Evolutionary conservation across 73 alveolate species (phyloP).

Genomic region (Symbiodinium natans): DNA sequence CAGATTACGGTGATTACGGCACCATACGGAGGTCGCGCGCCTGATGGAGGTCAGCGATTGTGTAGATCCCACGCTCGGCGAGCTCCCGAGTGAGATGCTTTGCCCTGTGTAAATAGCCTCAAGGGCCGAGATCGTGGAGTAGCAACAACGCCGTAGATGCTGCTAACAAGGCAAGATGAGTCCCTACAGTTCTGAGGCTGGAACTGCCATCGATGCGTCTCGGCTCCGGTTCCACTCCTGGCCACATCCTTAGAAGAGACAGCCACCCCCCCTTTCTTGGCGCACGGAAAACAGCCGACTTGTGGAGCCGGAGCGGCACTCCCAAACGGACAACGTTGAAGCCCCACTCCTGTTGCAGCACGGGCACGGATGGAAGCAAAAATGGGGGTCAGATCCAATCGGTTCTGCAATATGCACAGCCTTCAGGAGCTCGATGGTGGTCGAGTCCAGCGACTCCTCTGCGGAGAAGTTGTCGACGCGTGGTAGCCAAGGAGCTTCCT

Average conservation of each 20-base stretch:
- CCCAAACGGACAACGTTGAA: slow-evolving; percentile 86
- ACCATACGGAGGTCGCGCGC: too few relatives aligned
- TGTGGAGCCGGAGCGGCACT: slow-evolving; percentile 8
- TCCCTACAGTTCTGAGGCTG: neutral
- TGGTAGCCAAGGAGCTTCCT: slow-evolving; percentile 70
- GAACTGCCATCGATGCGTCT: slow-evolving; percentile 7
- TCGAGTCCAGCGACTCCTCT: slow-evolving; percentile 46
- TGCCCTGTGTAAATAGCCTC: slow-evolving; percentile 37
- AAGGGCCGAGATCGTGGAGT: neutral
- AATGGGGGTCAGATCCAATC: too few relatives aligned
- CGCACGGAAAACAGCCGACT: too few relatives aligned
- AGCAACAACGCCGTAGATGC: neutral
- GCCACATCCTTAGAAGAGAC: slow-evolving; percentile 34
- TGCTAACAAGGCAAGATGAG: neutral
- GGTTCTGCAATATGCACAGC: too few relatives aligned
- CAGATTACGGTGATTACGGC: too few relatives aligned
- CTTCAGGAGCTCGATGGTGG: slow-evolving; percentile 49
- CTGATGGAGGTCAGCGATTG: slow-evolving; percentile 72
- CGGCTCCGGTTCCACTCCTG: slow-evolving; percentile 77
- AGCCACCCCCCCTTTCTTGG: neutral
- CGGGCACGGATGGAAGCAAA: too few relatives aligned
- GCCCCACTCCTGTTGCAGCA: slow-evolving; percentile 57
- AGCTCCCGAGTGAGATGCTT: slow-evolving; percentile 7
- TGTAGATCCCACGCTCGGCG: slow-evolving; percentile 37
- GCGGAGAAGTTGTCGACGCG: slow-evolving; percentile 20